Evolutionary conservation across 2,329 filamentous ascomycete species (phyloP).

Genomic region (Nemania abortiva): DNA sequence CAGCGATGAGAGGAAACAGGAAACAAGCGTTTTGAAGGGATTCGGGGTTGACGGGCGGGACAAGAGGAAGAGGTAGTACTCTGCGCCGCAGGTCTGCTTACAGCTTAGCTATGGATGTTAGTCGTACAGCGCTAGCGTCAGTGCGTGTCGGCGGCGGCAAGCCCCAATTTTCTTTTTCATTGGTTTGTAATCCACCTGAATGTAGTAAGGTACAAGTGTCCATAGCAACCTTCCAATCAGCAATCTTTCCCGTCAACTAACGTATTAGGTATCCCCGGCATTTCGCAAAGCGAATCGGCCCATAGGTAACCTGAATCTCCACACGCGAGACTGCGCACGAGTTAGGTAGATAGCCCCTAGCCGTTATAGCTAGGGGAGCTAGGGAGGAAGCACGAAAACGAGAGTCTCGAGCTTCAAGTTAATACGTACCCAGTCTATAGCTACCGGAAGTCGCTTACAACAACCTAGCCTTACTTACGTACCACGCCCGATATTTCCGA

Average conservation of each 20-base stretch:
- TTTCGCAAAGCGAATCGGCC: slow-evolving; percentile 20
- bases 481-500: slow-evolving; percentile 27
- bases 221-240: neutral
- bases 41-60: neutral
- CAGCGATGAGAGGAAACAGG: slow-evolving; percentile 31
- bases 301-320: neutral
- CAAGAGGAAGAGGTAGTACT: neutral
- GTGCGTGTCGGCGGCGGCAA: neutral
- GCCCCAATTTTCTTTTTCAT: slow-evolving; percentile 16
- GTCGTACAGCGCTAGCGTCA: slow-evolving; percentile 4
- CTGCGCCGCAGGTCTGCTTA: neutral
- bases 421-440: neutral
- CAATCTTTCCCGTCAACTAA: neutral
- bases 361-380: neutral
- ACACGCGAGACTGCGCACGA: neutral
- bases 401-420: slow-evolving; percentile 1
- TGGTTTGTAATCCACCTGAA: slow-evolving; percentile 30
- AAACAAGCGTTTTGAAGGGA: neutral
- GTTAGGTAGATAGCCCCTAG: neutral
- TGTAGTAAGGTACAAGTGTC: neutral
- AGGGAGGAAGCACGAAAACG: neutral
- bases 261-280: neutral
- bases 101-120: neutral
- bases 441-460: slow-evolving; percentile 7
- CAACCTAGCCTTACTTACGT: slow-evolving; percentile 21